These are phyloP conservation scores for Ananas comosus DNA, from an alignment of 176 grass and related monocot species.

Conservation along the genomic window DNA sequence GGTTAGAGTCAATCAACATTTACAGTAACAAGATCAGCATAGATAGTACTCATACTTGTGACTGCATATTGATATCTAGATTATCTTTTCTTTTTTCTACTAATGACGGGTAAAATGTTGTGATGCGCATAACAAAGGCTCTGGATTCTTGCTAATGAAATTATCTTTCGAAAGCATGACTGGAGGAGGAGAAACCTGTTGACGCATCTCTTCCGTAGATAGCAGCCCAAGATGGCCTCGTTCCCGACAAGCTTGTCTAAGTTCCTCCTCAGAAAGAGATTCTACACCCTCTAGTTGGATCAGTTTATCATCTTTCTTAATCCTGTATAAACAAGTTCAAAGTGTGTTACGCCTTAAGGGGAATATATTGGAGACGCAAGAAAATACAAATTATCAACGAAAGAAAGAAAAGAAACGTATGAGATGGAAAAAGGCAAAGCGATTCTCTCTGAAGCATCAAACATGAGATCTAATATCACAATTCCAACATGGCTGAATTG, in stretches of 20 bases:
- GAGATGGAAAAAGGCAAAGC: too few relatives aligned
- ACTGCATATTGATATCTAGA: too few relatives aligned
- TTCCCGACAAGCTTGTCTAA: conserved; percentile 83
- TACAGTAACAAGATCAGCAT: neutral
- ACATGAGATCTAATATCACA: neutral
- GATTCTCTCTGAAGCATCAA: too few relatives aligned
- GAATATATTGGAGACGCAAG: neutral
- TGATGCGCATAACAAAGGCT: too few relatives aligned
- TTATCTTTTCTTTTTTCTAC: too few relatives aligned
- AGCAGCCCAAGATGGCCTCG: conserved; percentile 79
- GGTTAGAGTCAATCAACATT: neutral
- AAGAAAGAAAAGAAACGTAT: neutral
- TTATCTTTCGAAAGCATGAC: conserved; percentile 10
- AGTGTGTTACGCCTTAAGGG: neutral
- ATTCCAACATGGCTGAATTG: neutral
- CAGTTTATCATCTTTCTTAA: conserved; percentile 91
- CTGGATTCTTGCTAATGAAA: neutral
- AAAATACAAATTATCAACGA: conserved; percentile 1
- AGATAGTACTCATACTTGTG: too few relatives aligned
- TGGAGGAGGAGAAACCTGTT: conserved; percentile 50
- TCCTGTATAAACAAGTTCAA: conserved; percentile 31
- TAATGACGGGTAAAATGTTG: too few relatives aligned
- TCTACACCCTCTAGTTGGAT: conserved; percentile 73
- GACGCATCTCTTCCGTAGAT: conserved; percentile 78
- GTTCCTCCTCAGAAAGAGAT: conserved; percentile 87